Evolutionary conservation across 805 yeast species (phyloP).

Genomic region (Kregervanrija delftensis): DNA sequence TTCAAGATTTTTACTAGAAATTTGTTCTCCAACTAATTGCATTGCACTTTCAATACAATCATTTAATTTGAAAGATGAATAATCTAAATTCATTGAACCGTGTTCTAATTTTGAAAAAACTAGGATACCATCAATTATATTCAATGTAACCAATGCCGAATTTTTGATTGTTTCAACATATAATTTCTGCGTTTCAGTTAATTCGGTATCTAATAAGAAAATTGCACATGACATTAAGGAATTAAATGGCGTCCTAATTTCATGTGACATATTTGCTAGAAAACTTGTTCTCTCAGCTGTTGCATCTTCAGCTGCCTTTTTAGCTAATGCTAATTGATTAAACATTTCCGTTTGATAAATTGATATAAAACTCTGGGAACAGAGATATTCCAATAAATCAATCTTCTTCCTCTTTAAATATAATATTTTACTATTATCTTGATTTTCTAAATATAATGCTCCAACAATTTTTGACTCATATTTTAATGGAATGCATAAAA

Average conservation of each 20-base stretch:
- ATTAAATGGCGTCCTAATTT: slow-evolving; percentile 50
- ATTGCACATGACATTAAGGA: slow-evolving; percentile 42
- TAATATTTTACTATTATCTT: slow-evolving; percentile 15
- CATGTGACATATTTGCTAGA: slow-evolving; percentile 51
- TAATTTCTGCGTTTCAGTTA: slow-evolving; percentile 37
- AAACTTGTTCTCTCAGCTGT: slow-evolving; percentile 50
- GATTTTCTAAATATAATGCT: slow-evolving; percentile 37
- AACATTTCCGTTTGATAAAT: slow-evolving; percentile 41
- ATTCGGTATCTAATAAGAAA: slow-evolving; percentile 40
- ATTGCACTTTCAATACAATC: slow-evolving; percentile 42
- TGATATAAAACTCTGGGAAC: slow-evolving; percentile 48
- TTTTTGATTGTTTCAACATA: slow-evolving; percentile 46
- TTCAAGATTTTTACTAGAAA: slow-evolving; percentile 36
- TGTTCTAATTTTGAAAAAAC: slow-evolving; percentile 51
- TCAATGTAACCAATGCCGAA: slow-evolving; percentile 45
- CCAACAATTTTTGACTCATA: slow-evolving; percentile 37
- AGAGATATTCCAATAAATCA: slow-evolving; percentile 36
- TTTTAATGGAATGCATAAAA: slow-evolving; percentile 40
- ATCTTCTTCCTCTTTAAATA: slow-evolving; percentile 25
- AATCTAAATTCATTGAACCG: slow-evolving; percentile 41
- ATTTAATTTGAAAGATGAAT: slow-evolving; percentile 36
- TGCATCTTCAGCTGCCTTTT: slow-evolving; percentile 47
- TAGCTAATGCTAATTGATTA: slow-evolving; percentile 42
- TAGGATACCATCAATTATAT: slow-evolving; percentile 47
- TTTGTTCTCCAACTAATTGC: slow-evolving; percentile 42